These are phyloP conservation scores for Ustanciosporium gigantosporum DNA, from an alignment of 1,284 basidiomycete genomes.

Conservation along the genomic window DNA sequence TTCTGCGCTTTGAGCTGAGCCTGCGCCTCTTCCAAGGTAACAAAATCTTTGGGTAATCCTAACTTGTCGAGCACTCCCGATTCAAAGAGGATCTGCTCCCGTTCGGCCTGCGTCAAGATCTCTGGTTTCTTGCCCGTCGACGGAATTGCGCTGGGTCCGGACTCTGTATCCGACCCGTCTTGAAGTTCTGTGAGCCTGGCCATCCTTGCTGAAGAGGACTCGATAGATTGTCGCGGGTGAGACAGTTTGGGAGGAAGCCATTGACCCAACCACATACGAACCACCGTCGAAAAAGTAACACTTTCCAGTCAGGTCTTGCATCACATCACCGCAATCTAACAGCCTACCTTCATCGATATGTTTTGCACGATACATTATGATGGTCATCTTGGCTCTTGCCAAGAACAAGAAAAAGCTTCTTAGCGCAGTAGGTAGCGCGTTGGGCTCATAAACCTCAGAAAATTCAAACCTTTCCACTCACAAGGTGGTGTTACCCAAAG, in stretches of 20 bases:
- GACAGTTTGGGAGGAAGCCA: too few species aligned
- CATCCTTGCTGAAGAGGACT: conserved; percentile 7
- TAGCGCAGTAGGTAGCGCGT: conserved; percentile 42
- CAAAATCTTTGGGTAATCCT: conserved; percentile 37
- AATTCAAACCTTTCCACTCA: conserved; percentile 21
- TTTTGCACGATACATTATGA: too few species aligned
- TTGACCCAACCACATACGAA: too few species aligned
- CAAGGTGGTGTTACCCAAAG: conserved; percentile 38
- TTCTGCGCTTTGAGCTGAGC: conserved; percentile 24
- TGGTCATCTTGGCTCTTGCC: too few species aligned
- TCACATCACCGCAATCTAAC: too few species aligned
- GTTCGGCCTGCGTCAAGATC: conserved; percentile 23
- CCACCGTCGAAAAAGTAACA: too few species aligned
- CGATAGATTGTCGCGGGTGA: too few species aligned
- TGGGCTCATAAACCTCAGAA: conserved; percentile 50
- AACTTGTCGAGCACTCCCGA: conserved; percentile 35
- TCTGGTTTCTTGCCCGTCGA: background rate
- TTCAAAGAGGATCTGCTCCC: conserved; percentile 32
- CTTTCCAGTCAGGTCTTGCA: too few species aligned
- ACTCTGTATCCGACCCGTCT: conserved; percentile 22
- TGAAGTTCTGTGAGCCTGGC: conserved; percentile 29
- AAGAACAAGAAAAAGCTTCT: conserved; percentile 6
- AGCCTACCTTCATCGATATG: too few species aligned
- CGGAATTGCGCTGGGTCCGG: background rate
- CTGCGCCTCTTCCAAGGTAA: conserved; percentile 29